Percentiles rank a stretch among this genome's conserved stretches.
These are phyloP conservation scores for Fusarium torulosum DNA, from an alignment of 2,329 filamentous ascomycete species.

Conservation along the genomic window DNA sequence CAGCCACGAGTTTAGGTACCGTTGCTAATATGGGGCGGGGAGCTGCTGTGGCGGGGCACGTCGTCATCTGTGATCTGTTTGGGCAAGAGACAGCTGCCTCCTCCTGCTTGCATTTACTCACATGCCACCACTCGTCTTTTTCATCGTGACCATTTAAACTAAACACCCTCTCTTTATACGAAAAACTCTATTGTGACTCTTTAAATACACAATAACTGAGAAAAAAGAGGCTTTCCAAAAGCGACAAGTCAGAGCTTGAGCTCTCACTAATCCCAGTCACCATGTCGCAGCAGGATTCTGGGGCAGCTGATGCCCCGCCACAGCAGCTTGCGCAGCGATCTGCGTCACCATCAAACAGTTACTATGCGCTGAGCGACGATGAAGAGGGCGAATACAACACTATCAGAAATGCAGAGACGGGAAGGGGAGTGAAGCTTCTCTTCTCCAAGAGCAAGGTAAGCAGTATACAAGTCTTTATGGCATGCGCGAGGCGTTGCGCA, in stretches of 20 bases:
- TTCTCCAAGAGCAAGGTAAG: constrained; percentile 95
- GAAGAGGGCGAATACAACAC: constrained; percentile 97
- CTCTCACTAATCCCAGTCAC: constrained; percentile 8
- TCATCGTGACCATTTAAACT: constrained; percentile 15
- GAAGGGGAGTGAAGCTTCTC: constrained; percentile 89
- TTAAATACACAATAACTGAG: neutral
- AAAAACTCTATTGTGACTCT: neutral
- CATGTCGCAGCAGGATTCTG: constrained; percentile 45
- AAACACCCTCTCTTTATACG: constrained; percentile 12
- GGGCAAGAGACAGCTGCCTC: constrained; percentile 34
- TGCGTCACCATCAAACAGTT: constrained; percentile 84
- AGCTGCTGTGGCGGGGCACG: constrained; percentile 43
- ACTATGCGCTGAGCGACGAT: constrained; percentile 96
- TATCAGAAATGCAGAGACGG: constrained; percentile 81
- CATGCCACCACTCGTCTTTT: constrained; percentile 30
- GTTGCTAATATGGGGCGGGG: constrained; percentile 25
- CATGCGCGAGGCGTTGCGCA: constrained; percentile 5
- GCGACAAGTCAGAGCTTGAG: constrained; percentile 1
- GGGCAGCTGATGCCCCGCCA: constrained; percentile 43
- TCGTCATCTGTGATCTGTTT: constrained; percentile 45
- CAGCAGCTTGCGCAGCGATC: constrained; percentile 53
- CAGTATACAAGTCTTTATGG: constrained; percentile 8
- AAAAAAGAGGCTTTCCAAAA: neutral
- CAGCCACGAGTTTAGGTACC: constrained; percentile 24
- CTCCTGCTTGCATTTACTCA: constrained; percentile 29